A percentile compares a stretch with the other conserved stretches of the same genome.
Evolutionary conservation across 208 protist genomes (phyloP).

Genomic region (Trypanosoma cruzi): DNA sequence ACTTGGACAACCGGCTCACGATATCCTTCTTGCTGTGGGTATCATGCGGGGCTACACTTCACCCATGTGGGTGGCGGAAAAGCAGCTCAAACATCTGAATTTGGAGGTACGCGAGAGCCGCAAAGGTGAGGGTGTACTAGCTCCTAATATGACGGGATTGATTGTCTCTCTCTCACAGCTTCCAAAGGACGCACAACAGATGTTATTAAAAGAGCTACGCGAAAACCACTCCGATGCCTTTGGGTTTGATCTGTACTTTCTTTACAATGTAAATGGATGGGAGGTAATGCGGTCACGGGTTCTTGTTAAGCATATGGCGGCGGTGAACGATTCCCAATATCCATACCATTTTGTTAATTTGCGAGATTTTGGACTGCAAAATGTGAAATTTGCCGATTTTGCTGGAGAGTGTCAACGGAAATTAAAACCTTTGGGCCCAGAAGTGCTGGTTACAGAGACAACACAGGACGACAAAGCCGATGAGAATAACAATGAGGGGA

Average conservation of each 20-base stretch:
- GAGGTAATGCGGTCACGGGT: constrained; percentile 78
- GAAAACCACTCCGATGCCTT: constrained; percentile 61
- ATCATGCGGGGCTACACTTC: constrained; percentile 89
- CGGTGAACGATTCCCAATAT: constrained; percentile 66
- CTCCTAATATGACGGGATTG: constrained; percentile 82
- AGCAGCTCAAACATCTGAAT: constrained; percentile 86
- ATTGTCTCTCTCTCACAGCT: constrained; percentile 73
- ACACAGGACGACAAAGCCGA: constrained; percentile 1
- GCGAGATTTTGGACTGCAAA: constrained; percentile 61
- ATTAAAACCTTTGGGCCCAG: constrained; percentile 38
- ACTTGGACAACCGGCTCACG: constrained; percentile 86
- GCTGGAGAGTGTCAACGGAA: constrained; percentile 16
- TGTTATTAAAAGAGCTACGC: constrained; percentile 64
- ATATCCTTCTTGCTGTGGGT: constrained; percentile 81
- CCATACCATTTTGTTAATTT: constrained; percentile 92
- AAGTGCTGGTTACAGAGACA: constrained; percentile 16
- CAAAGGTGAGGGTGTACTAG: constrained; percentile 49
- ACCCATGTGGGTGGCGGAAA: constrained; percentile 84
- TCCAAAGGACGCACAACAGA: constrained; percentile 34
- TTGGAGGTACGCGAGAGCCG: constrained; percentile 47
- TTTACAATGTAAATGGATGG: constrained; percentile 89
- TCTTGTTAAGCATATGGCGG: constrained; percentile 85
- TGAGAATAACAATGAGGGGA: neutral
- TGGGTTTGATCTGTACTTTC: constrained; percentile 73
- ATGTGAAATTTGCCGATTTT: constrained; percentile 43